Percentiles rank a stretch among this genome's conserved stretches.
Conservation (phyloP, 257 asterid species). For the Primulina huaijiensis region DNA sequence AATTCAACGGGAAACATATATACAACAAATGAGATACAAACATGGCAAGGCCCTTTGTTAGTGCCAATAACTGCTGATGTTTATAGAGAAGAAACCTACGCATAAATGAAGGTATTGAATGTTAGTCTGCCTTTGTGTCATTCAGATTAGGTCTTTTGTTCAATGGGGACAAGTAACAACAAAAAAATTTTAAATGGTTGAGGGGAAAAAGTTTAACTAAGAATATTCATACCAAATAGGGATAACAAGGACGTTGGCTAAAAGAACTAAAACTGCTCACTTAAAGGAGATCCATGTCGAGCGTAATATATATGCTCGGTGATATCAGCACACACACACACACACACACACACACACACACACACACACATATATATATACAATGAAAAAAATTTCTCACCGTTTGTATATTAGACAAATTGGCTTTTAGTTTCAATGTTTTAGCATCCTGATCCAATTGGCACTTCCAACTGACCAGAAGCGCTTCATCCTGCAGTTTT, state of each 20-base stretch:
- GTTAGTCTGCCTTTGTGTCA: no score
- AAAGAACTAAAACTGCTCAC: background rate
- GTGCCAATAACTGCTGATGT: no score
- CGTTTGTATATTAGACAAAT: conserved; percentile 61
- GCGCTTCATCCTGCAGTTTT: conserved; percentile 70
- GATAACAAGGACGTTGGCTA: conserved; percentile 6
- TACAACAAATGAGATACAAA: no score
- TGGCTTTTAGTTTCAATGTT: conserved; percentile 65
- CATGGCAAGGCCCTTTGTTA: no score
- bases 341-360: no score
- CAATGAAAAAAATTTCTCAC: conserved; percentile 46
- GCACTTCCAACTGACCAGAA: conserved; percentile 74
- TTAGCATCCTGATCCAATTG: conserved; percentile 83
- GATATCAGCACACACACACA: no score
- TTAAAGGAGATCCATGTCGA: conserved; percentile 14
- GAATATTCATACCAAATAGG: background rate
- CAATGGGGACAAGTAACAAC: conserved; percentile 8
- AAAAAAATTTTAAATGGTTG: background rate
- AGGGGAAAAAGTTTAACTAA: background rate
- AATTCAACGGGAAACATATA: no score
- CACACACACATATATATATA: conserved; percentile 2
- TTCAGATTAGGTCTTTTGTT: no score
- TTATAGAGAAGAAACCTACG: no score
- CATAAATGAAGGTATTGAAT: no score
- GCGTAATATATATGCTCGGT: conserved; percentile 1